Base-by-base conservation (phyloP, 164 flowering plant species). In the Kingdonia uniflora region DNA sequence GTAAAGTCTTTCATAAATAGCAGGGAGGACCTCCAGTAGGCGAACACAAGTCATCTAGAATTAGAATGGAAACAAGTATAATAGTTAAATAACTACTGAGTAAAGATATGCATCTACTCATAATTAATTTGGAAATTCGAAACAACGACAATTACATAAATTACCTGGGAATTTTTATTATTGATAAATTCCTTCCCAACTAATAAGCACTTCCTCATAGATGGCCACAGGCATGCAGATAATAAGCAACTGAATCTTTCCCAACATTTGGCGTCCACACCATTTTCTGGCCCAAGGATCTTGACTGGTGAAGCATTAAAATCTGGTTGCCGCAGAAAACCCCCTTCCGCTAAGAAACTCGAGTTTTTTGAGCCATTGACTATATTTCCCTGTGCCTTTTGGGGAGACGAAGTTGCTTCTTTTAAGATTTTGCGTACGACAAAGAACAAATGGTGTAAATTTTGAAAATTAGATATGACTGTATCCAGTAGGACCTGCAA, bases 11-110 rank as follows among this genome's bases (percentile, higher is more conserved):
- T 74, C 82, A 56, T 75, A 74, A 25, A 80, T 61, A 47, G 75
- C 64, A 49, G 98, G 98, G 29, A 85, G 71, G 49, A 82, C 67
- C 76, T 87, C 98, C 65, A 91, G 87, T 40, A 87, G 15, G 17
- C 98, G 95, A 42, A 88, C 74, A 72, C 90, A 87, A 11, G 95
- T 75, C 94, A 87, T 87, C 98, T 91, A 84, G 51, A 65, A 51
- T 14, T 2, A 59, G 53, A 58, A 14, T 35, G 45, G 55, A 25
- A 47, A 49, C 0, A 37, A 26, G 39, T 29, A n/a, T 15, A 26
- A 29, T 6, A 47, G 25, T 48, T n/a, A 48, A 48, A 24, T 14
- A 48, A 19, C 16, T 29, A 23, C 20, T 14, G 23, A 48, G 35
- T 16, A 48, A 48, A 48, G n/a, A 48, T 24, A 48, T 1, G 15